Evolutionary conservation across 2,329 filamentous ascomycete species (phyloP).

Genomic region (Cladophialophora carrionii): DNA sequence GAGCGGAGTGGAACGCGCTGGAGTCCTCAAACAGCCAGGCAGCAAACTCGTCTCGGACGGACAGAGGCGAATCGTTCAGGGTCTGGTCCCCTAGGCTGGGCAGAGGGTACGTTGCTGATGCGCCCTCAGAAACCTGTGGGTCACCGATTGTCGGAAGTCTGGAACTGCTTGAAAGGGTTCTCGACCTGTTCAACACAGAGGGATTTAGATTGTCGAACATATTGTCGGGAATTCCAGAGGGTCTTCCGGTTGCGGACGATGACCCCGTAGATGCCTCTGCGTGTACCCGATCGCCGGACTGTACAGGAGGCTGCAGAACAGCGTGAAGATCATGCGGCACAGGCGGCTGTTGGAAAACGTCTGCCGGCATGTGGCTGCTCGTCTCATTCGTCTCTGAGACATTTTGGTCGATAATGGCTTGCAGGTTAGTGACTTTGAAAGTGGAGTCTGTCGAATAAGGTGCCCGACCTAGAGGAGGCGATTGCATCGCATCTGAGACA

Average conservation of each 20-base stretch:
- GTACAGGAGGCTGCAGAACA: slow-evolving; percentile 9
- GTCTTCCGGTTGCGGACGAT: slow-evolving; percentile 32
- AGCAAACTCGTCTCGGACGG: slow-evolving; percentile 84
- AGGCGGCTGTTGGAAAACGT: background rate
- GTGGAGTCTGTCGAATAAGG: slow-evolving; percentile 25
- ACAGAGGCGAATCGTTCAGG: slow-evolving; percentile 58
- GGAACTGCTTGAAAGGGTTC: slow-evolving; percentile 13
- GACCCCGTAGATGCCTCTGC: slow-evolving; percentile 4
- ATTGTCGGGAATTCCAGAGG: slow-evolving; percentile 37
- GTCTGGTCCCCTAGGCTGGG: slow-evolving; percentile 49
- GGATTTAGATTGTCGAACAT: slow-evolving; percentile 39
- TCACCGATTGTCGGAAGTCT: slow-evolving; percentile 24
- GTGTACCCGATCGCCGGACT: slow-evolving; percentile 28
- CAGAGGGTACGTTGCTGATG: slow-evolving; percentile 49
- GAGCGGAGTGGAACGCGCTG: slow-evolving; percentile 57
- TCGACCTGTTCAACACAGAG: slow-evolving; percentile 38
- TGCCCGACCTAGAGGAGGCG: slow-evolving; percentile 14
- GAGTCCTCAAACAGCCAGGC: slow-evolving; percentile 79
- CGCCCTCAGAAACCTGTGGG: slow-evolving; percentile 49
- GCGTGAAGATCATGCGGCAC: slow-evolving; percentile 8
- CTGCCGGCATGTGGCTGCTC: slow-evolving; percentile 39
- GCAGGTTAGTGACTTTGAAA: slow-evolving; percentile 19
- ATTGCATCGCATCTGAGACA: slow-evolving; percentile 12
- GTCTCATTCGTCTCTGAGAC: slow-evolving; percentile 24
- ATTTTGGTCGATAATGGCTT: slow-evolving; percentile 21